These are phyloP conservation scores for Dipsacomyces acuminosporus DNA, from an alignment of 371 early-diverging fungal genomes.

Conservation along the genomic window DNA sequence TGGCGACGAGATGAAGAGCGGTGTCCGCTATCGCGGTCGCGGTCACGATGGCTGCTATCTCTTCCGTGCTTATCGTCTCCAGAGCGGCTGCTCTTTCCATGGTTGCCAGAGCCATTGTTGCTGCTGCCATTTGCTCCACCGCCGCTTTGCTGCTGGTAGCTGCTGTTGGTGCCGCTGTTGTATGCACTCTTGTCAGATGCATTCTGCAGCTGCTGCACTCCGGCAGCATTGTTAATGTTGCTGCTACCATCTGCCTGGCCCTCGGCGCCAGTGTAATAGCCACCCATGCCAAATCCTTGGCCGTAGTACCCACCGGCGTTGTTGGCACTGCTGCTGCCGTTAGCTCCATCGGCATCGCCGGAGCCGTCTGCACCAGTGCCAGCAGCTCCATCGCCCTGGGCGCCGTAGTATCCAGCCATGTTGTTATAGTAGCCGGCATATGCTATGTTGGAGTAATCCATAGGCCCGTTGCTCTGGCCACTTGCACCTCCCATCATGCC, in stretches of 20 bases:
- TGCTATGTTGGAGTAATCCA: slow-evolving; percentile 33
- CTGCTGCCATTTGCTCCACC: not conserved
- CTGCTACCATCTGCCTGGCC: slow-evolving; percentile 13
- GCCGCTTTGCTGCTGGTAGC: slow-evolving; percentile 9
- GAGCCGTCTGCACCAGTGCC: not conserved
- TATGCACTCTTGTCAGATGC: too few species aligned
- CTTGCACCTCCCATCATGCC: slow-evolving; percentile 22
- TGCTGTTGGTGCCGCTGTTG: slow-evolving; percentile 2
- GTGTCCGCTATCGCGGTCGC: slow-evolving; percentile 14
- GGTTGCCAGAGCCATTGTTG: slow-evolving; percentile 5
- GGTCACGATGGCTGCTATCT: slow-evolving; percentile 24
- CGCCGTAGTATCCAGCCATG: slow-evolving; percentile 44
- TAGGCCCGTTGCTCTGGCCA: not conserved
- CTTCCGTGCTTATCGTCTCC: slow-evolving; percentile 30
- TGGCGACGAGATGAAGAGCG: slow-evolving; percentile 36
- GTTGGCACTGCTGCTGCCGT: slow-evolving; percentile 2
- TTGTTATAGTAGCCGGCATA: slow-evolving; percentile 36
- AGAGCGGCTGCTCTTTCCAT: slow-evolving; percentile 17
- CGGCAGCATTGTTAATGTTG: too few species aligned
- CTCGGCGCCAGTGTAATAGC: slow-evolving; percentile 19
- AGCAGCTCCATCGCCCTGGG: slow-evolving; percentile 26
- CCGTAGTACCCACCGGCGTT: slow-evolving; percentile 25
- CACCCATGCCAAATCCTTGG: slow-evolving; percentile 9
- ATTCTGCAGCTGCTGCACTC: too few species aligned
- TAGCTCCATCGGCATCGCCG: slow-evolving; percentile 30